Evolutionary conservation across 1,284 basidiomycete species (phyloP), one percentile per base, ranked within the genome.

Genomic region (Coniferiporia sulphurascens): DNA sequence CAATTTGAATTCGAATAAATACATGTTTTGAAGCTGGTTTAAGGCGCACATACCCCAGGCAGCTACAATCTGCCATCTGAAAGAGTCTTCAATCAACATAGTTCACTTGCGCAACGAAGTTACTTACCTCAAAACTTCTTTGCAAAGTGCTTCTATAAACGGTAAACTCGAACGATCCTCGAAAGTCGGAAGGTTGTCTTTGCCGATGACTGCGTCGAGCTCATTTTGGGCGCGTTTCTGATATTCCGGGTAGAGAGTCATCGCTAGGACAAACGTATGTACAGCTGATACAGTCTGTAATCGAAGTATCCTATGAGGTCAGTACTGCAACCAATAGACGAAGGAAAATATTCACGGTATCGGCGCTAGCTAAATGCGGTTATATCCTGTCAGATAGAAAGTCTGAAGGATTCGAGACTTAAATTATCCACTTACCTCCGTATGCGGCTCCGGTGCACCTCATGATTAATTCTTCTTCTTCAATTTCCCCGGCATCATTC

Each of bases 161-260:
- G 65, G 68, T 15, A 69, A 48, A 12, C 53, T 52, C 13, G 56
- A 51, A 19, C 57, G 50, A 52, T 69, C 68, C 2, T 60, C 61
- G n/a, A 68, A 52, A 1, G 58, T 58, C 8, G 68, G 68, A 9
- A 68, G 48, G 5, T 62, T 59, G 15, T 67, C 65, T 4, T 44
- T 54, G 5, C 67, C 66, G 8, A 67, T 48, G 22, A 68, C 65
- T n/a, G 41, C 32, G 35, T 68, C 67, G 10, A 69, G 49, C 55
- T 69, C 66, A n/a, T 59, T 62, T 56, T 68, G 65, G 1, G 53
- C 67, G 15, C 59, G 60, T n/a, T 7, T 10, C 49, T 63, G 59
- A 9, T 60, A 53, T 17, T 67, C 65, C 12, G 65, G 67, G 54
- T 65, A 48, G 4, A 60, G 52, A 7, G 54, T 52, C 61, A 68